Conservation (phyloP, 495 filamentous ascomycete genomes). For the Rhypophila decipiens region DNA sequence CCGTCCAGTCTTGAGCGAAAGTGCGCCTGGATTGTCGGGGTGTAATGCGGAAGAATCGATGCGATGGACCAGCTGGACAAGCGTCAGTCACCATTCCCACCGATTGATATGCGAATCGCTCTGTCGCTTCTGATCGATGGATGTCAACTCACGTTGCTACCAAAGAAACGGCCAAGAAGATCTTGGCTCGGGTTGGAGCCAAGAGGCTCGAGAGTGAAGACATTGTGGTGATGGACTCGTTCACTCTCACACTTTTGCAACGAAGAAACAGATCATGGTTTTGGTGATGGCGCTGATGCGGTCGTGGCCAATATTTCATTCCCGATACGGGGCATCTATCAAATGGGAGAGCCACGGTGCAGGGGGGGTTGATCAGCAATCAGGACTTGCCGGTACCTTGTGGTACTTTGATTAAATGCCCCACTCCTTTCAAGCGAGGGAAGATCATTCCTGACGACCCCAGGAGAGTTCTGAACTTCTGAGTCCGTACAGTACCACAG, state of each 20-base stretch:
- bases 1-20: constrained; percentile 29
- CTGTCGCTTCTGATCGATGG: background rate
- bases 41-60: constrained; percentile 32
- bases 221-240: background rate
- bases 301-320: background rate
- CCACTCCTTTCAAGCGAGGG: too few species aligned
- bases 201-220: constrained; percentile 7
- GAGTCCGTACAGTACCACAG: too few species aligned
- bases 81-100: too few species aligned
- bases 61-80: constrained; percentile 35
- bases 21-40: constrained; percentile 25
- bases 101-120: too few species aligned
- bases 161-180: constrained; percentile 20
- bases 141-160: constrained; percentile 21
- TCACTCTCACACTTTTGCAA: too few species aligned
- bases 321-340: background rate
- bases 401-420: too few species aligned
- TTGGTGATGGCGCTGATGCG: background rate
- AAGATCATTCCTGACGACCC: too few species aligned
- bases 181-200: constrained; percentile 17
- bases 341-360: background rate
- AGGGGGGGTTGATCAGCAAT: too few species aligned
- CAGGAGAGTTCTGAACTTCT: too few species aligned
- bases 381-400: background rate
- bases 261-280: too few species aligned